Conservation (phyloP, 2,329 filamentous ascomycete genomes). For the Penicillium sp. region DNA sequence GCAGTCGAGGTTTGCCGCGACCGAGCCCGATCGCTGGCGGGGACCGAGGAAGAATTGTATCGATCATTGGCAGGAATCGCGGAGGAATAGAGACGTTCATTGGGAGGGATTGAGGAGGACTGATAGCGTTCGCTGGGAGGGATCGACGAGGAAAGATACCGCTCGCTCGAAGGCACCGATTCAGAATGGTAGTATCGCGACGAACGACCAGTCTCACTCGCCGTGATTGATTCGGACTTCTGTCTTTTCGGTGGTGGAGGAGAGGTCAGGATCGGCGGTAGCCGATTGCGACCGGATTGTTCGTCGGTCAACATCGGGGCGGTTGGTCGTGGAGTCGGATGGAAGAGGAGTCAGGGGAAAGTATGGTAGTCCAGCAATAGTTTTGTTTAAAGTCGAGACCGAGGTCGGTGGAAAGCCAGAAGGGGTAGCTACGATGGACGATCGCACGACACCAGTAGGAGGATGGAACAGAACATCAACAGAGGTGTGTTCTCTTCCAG, state of each 20-base stretch:
- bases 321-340: neutral
- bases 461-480: slow-evolving; percentile 1
- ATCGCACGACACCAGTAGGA: slow-evolving; percentile 5
- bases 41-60: neutral
- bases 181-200: slow-evolving; percentile 26
- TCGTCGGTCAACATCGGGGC: slow-evolving; percentile 14
- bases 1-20: slow-evolving; percentile 39
- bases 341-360: neutral
- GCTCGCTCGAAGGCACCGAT: slow-evolving; percentile 28
- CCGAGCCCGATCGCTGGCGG: slow-evolving; percentile 18
- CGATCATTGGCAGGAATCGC: neutral
- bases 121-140: slow-evolving; percentile 21
- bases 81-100: neutral
- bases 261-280: slow-evolving; percentile 23
- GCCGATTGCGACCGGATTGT: slow-evolving; percentile 8
- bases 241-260: slow-evolving; percentile 26
- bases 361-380: neutral
- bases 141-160: slow-evolving; percentile 28
- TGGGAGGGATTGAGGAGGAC: neutral
- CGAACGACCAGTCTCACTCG: slow-evolving; percentile 24
- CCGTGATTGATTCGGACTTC: slow-evolving; percentile 25
- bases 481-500: slow-evolving; percentile 1
- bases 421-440: slow-evolving; percentile 9
- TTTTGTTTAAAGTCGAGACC: neutral
- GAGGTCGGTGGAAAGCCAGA: neutral